phyloP scores from a whole-genome alignment of 768 basidiomycete species.

The Russula dissimulans region DNA sequence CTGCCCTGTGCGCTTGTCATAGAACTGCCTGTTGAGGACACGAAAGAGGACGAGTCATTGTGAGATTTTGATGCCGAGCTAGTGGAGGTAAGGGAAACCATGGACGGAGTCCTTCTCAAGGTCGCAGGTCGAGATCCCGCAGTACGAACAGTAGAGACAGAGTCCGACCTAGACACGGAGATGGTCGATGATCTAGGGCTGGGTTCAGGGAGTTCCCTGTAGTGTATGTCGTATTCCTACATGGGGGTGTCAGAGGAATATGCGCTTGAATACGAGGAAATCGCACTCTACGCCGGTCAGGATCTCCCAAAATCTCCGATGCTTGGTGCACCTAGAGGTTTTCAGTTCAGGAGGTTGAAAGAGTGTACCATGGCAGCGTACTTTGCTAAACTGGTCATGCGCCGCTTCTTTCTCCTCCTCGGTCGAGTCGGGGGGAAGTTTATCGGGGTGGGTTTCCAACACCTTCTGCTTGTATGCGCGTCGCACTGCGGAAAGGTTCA shows the following conservation, averaged over 20 bases:
- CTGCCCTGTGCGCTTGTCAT: neutral
- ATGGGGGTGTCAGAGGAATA: neutral
- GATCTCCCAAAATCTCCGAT: slow-evolving; percentile 49
- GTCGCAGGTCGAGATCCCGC: neutral
- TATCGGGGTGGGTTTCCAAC: slow-evolving; percentile 67
- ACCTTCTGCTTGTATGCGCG: slow-evolving; percentile 59
- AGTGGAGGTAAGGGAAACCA: neutral
- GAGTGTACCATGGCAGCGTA: slow-evolving; percentile 24
- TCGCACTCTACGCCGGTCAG: slow-evolving; percentile 45
- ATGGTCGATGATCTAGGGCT: slow-evolving; percentile 6
- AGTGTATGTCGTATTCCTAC: slow-evolving; percentile 19
- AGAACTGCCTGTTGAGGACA: slow-evolving; percentile 5
- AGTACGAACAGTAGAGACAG: slow-evolving; percentile 7
- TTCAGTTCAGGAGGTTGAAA: slow-evolving; percentile 19
- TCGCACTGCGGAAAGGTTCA: slow-evolving; percentile 36
- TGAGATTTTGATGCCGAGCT: neutral
- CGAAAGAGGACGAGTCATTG: neutral
- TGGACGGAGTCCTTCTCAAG: slow-evolving; percentile 6
- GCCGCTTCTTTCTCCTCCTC: slow-evolving; percentile 44
- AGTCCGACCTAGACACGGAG: slow-evolving; percentile 9
- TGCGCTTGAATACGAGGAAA: neutral
- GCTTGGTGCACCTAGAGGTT: slow-evolving; percentile 48
- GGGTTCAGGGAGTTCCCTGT: slow-evolving; percentile 8
- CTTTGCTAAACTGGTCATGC: slow-evolving; percentile 52
- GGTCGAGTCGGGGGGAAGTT: slow-evolving; percentile 45